These are phyloP conservation scores for Microbotryomycetes sp. DNA, from an alignment of 1,284 basidiomycete genomes.

Conservation along the genomic window DNA sequence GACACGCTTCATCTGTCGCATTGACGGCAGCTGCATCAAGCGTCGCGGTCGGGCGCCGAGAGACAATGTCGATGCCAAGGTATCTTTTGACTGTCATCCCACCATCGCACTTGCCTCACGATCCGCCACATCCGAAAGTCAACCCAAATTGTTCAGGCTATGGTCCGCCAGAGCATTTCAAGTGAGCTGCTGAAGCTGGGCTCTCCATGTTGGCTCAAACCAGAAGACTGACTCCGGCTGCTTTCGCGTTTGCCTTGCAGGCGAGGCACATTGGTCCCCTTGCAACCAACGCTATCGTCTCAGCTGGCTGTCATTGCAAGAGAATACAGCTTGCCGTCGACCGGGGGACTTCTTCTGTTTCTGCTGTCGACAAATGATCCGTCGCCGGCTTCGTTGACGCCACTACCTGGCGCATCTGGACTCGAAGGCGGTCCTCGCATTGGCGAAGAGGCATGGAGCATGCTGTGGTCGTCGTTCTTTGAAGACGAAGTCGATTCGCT, in stretches of 20 bases:
- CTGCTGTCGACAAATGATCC: conserved; percentile 48
- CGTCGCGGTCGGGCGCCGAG: too few relatives aligned
- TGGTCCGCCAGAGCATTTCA: conserved; percentile 37
- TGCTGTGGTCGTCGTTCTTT: conserved; percentile 66
- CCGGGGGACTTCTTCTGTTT: conserved; percentile 66
- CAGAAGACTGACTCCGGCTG: neutral
- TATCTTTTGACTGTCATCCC: conserved; percentile 39
- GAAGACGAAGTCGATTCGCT: conserved; percentile 48
- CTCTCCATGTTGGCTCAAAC: too few relatives aligned
- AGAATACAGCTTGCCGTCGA: conserved; percentile 76
- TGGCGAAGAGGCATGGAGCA: conserved; percentile 74
- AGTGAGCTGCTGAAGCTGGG: conserved; percentile 16
- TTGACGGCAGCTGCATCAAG: too few relatives aligned
- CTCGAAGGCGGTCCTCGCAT: conserved; percentile 59
- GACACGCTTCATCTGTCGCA: too few relatives aligned
- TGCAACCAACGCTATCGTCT: conserved; percentile 35
- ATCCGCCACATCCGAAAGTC: conserved; percentile 39
- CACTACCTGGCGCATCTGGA: conserved; percentile 23
- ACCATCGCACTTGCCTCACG: conserved; percentile 36
- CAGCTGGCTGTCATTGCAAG: conserved; percentile 48
- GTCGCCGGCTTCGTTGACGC: conserved; percentile 11
- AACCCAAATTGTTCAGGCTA: conserved; percentile 36
- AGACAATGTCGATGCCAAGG: too few relatives aligned
- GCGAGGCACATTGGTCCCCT: conserved; percentile 36
- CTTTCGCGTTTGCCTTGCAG: conserved; percentile 8